phyloP scores from a whole-genome alignment of 768 basidiomycete genomes.

The Roridomyces roridus region DNA sequence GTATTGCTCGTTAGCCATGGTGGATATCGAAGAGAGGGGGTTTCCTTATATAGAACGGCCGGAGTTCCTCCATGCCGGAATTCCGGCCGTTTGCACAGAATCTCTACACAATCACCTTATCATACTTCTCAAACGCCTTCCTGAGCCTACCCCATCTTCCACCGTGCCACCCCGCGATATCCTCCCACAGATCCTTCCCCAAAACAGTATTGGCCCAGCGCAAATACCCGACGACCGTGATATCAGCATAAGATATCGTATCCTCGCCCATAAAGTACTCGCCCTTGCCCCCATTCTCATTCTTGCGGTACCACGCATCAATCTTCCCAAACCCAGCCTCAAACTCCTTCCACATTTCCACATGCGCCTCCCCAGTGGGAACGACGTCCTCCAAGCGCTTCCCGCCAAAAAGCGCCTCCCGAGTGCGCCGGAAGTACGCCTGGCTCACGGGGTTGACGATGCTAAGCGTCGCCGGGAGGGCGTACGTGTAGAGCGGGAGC shows the following conservation, averaged over 20 bases:
- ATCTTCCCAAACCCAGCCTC: slow-evolving; percentile 37
- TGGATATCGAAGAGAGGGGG: too few relatives aligned
- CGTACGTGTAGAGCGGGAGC: slow-evolving; percentile 18
- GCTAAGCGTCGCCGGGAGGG: slow-evolving; percentile 28
- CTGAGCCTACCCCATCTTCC: slow-evolving; percentile 15
- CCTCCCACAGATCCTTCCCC: slow-evolving; percentile 12
- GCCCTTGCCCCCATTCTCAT: slow-evolving; percentile 32
- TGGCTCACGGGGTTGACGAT: slow-evolving; percentile 41
- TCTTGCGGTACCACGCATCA: slow-evolving; percentile 36
- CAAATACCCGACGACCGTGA: slow-evolving; percentile 6
- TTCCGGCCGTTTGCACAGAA: too few relatives aligned
- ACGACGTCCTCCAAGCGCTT: slow-evolving; percentile 40
- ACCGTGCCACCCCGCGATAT: slow-evolving; percentile 9
- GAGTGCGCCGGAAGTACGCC: slow-evolving; percentile 46
- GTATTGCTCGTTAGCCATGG: slow-evolving; percentile 3
- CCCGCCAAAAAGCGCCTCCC: slow-evolving; percentile 38
- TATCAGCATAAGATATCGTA: slow-evolving; percentile 14
- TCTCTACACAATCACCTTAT: not conserved
- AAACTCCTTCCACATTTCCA: slow-evolving; percentile 44
- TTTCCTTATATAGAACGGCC: too few relatives aligned
- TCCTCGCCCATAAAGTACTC: slow-evolving; percentile 43
- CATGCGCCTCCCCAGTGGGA: slow-evolving; percentile 32
- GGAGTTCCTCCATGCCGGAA: too few relatives aligned
- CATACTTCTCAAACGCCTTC: slow-evolving; percentile 12
- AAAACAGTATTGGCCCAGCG: slow-evolving; percentile 15